Conservation (phyloP, 2,329 filamentous ascomycete species). For the Bertia moriformis region DNA sequence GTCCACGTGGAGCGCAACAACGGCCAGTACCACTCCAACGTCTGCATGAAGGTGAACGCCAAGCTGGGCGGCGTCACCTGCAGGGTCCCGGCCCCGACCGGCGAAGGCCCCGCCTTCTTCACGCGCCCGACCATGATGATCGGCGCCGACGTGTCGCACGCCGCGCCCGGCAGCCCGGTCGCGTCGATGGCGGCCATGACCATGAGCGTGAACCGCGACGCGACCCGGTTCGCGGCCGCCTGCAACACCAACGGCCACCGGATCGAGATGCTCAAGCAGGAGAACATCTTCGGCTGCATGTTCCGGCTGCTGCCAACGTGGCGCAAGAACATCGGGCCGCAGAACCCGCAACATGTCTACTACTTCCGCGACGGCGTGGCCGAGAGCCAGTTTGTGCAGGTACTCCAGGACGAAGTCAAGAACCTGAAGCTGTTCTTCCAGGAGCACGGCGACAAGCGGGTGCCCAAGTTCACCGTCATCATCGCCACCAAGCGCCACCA, state of each 20-base stretch:
- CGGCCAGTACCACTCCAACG: constrained; percentile 80
- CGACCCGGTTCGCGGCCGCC: constrained; percentile 62
- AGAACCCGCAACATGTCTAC: constrained; percentile 61
- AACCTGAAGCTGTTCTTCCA: constrained; percentile 49
- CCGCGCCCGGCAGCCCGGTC: constrained; percentile 47
- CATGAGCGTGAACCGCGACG: constrained; percentile 59
- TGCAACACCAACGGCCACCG: constrained; percentile 74
- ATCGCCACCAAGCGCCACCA: constrained; percentile 90
- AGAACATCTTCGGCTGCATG: constrained; percentile 55
- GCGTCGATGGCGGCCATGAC: constrained; percentile 81
- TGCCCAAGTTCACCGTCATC: constrained; percentile 67
- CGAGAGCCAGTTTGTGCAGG: constrained; percentile 69
- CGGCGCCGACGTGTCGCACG: constrained; percentile 81
- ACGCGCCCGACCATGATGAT: constrained; percentile 62
- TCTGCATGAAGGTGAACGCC: constrained; percentile 91
- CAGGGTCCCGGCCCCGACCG: constrained; percentile 16
- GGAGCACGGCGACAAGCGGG: constrained; percentile 13
- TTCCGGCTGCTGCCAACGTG: constrained; percentile 45
- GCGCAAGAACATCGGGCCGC: constrained; percentile 35
- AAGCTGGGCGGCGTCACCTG: constrained; percentile 79
- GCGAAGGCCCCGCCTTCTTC: constrained; percentile 24
- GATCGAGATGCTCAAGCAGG: constrained; percentile 59
- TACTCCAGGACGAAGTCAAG: constrained; percentile 64
- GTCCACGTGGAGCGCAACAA: constrained; percentile 55
- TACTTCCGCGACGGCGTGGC: constrained; percentile 90